Conservation (phyloP, 345 rosid genomes). For the Microcos paniculata region DNA sequence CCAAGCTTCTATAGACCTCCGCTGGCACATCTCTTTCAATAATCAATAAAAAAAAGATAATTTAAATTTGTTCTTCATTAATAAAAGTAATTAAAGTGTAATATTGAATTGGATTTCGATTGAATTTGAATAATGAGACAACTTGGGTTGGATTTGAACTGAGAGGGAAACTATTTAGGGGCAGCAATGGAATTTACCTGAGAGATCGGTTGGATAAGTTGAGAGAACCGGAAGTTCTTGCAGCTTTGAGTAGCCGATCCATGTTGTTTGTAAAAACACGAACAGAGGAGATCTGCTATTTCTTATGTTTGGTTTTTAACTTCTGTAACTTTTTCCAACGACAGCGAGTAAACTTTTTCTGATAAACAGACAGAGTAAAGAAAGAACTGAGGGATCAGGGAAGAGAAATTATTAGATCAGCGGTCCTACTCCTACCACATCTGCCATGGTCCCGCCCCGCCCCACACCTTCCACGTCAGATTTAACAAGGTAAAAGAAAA, state of each 20-base stretch:
- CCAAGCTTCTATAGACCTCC: slow-evolving; percentile 63
- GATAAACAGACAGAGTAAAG: no score
- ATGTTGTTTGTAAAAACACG: slow-evolving; percentile 33
- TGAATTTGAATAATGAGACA: background rate
- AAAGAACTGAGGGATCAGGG: no score
- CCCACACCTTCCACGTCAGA: no score
- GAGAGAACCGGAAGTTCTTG: slow-evolving; percentile 86
- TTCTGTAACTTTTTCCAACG: background rate
- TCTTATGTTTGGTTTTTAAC: background rate
- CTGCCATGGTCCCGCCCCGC: no score
- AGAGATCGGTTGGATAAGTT: slow-evolving; percentile 92
- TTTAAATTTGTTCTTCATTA: background rate
- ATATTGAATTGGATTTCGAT: background rate
- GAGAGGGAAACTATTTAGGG: background rate
- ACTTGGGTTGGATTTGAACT: background rate
- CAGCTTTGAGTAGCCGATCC: slow-evolving; percentile 85
- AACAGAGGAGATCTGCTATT: slow-evolving; percentile 13
- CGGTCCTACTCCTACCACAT: no score
- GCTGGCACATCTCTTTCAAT: slow-evolving; percentile 62
- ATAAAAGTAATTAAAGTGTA: background rate
- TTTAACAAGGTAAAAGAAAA: no score
- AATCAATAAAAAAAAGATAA: background rate
- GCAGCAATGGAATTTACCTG: slow-evolving; percentile 36
- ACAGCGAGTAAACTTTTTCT: no score
- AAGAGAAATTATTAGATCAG: no score